Percentiles rank a stretch among this genome's conserved stretches.
phyloP scores from a whole-genome alignment of 768 basidiomycete species.

The Leccinum incarnatum region DNA sequence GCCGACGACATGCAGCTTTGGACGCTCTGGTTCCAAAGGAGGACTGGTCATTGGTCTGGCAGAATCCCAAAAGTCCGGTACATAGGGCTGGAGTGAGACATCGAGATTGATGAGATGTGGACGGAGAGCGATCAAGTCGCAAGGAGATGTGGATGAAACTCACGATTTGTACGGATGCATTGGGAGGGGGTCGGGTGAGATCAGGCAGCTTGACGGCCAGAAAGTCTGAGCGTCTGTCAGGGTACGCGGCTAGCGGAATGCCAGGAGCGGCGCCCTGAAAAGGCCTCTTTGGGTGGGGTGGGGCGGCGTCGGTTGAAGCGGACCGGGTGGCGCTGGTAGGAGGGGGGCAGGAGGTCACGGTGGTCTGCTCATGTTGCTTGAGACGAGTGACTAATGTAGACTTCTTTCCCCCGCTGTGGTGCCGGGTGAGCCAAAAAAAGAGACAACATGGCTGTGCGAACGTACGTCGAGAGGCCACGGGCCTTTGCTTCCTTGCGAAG shows the following conservation, averaged over 20 bases:
- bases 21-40: constrained; percentile 29
- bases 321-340: constrained; percentile 18
- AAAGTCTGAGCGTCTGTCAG: constrained; percentile 29
- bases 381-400: constrained; percentile 52
- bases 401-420: constrained; percentile 56
- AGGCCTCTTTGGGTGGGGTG: constrained; percentile 20
- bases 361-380: constrained; percentile 45
- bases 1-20: constrained; percentile 52
- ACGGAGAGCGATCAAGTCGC: constrained; percentile 1
- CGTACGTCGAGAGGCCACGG: constrained; percentile 55
- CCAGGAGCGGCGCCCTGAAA: constrained; percentile 39
- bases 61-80: constrained; percentile 59
- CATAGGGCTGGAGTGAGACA: constrained; percentile 46
- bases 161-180: constrained; percentile 57
- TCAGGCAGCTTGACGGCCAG: constrained; percentile 59
- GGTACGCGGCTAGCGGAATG: constrained; percentile 38
- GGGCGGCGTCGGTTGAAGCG: constrained; percentile 22
- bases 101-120: constrained; percentile 5
- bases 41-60: constrained; percentile 35
- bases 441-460: neutral
- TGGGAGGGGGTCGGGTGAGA: constrained; percentile 41
- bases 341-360: constrained; percentile 14
- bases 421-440: neutral
- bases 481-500: constrained; percentile 52
- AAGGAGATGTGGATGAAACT: constrained; percentile 23